A percentile compares a stretch with the other conserved stretches of the same genome.
These are phyloP conservation scores for Senna siamea DNA, from an alignment of 306 rosid genomes.

Conservation along the genomic window DNA sequence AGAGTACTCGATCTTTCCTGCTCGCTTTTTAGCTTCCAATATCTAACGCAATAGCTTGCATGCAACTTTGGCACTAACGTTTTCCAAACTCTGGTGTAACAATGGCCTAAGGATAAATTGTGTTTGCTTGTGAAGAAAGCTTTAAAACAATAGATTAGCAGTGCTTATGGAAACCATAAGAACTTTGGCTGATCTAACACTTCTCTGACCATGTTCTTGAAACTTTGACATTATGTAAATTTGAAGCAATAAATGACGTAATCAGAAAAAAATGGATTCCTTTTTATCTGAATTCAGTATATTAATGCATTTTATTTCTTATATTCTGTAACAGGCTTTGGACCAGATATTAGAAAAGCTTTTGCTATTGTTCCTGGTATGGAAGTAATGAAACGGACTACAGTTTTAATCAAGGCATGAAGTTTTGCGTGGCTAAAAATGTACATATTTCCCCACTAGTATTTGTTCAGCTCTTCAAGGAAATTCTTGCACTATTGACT, in stretches of 20 bases:
- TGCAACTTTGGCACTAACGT: slow-evolving; percentile 2
- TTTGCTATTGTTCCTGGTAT: not conserved
- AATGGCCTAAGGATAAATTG: not conserved
- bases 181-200: not conserved
- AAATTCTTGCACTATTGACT: not conserved
- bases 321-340: not conserved
- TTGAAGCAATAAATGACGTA: not conserved
- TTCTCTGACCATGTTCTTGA: not conserved
- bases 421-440: not conserved
- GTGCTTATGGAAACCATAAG: not conserved
- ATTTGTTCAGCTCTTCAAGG: slow-evolving; percentile 7
- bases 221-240: not conserved
- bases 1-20: slow-evolving; percentile 19
- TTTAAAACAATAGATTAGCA: not conserved
- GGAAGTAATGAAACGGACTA: not conserved
- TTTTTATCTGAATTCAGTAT: not conserved
- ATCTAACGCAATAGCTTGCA: not conserved
- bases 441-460: not conserved
- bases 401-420: not conserved
- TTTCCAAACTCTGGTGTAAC: not conserved
- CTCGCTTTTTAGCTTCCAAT: not conserved
- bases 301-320: not conserved
- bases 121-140: not conserved
- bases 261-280: not conserved
- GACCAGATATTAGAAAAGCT: not conserved